Evolutionary conservation across 2,329 filamentous ascomycete genomes (phyloP).

Genomic region (Leptographium wingfieldii): DNA sequence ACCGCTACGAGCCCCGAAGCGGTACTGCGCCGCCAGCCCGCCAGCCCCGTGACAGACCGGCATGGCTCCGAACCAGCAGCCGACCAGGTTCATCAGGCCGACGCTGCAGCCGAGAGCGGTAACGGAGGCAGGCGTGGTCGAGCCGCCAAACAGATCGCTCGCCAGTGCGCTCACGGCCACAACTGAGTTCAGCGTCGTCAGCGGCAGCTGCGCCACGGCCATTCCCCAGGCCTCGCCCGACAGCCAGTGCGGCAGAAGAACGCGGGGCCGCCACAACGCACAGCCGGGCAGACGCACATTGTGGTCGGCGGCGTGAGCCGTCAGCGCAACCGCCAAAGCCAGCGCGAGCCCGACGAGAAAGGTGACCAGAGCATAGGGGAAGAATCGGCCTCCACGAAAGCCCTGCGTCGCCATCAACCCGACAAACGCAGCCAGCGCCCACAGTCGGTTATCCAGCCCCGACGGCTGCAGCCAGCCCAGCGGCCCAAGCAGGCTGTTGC

Average conservation of each 20-base stretch:
- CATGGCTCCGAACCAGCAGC: conserved; percentile 91
- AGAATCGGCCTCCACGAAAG: conserved; percentile 12
- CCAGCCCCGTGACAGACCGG: conserved; percentile 89
- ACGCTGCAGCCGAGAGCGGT: conserved; percentile 74
- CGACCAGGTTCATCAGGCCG: conserved; percentile 67
- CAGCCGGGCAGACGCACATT: conserved; percentile 34
- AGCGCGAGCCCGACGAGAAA: conserved; percentile 58
- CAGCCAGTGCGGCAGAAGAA: conserved; percentile 29
- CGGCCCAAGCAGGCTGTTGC: conserved; percentile 51
- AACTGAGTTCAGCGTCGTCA: conserved; percentile 87
- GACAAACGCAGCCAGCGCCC: conserved; percentile 62
- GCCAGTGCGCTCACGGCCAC: conserved; percentile 76
- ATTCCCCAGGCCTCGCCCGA: conserved; percentile 31
- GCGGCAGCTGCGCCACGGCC: conserved; percentile 77
- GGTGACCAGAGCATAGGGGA: conserved; percentile 68
- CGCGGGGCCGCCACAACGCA: conserved; percentile 45
- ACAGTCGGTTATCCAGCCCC: conserved; percentile 65
- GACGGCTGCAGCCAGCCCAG: conserved; percentile 52
- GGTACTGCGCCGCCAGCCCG: conserved; percentile 78
- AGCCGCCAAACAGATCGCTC: conserved; percentile 55
- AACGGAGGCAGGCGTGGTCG: conserved; percentile 58
- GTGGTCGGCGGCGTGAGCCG: conserved; percentile 13
- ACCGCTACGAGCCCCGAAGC: conserved; percentile 83
- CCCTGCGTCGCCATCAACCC: conserved; percentile 53
- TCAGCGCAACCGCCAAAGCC: conserved; percentile 29